A percentile compares a stretch with the other conserved stretches of the same genome.
Conservation (phyloP, 1,284 basidiomycete species). For the Cutaneotrichosporon mucoides region DNA sequence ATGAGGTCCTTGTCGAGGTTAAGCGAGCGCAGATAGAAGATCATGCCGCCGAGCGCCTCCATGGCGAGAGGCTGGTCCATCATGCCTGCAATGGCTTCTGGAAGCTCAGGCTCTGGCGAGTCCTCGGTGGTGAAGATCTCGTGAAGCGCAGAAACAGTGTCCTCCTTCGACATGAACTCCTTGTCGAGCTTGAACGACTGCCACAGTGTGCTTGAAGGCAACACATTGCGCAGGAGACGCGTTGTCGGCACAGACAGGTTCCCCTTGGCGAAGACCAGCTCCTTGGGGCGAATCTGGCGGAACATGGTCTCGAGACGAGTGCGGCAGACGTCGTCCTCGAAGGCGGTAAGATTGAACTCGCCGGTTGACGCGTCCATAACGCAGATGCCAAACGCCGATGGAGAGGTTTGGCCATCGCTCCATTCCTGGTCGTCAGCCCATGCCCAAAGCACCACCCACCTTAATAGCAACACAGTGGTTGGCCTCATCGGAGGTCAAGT, state of each 20-base stretch:
- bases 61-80: constrained; percentile 63
- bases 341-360: constrained; percentile 85
- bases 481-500: constrained; percentile 88
- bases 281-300: constrained; percentile 87
- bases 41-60: constrained; percentile 79
- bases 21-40: constrained; percentile 84
- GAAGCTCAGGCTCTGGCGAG: constrained; percentile 54
- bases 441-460: constrained; percentile 44
- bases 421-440: constrained; percentile 33
- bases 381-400: constrained; percentile 73
- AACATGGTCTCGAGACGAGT: constrained; percentile 92
- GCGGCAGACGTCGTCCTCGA: constrained; percentile 87
- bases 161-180: constrained; percentile 72
- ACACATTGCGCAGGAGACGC: constrained; percentile 70
- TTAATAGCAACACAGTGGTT: constrained; percentile 92
- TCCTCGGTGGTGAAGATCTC: constrained; percentile 60
- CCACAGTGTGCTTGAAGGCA: constrained; percentile 79
- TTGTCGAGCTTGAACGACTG: constrained; percentile 64
- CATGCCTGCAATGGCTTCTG: constrained; percentile 70
- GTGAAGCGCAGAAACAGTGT: constrained; percentile 67
- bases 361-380: constrained; percentile 95
- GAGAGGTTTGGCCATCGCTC: constrained; percentile 23
- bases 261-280: constrained; percentile 87
- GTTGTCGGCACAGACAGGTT: constrained; percentile 75
- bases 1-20: constrained; percentile 92